Conservation (phyloP, 495 filamentous ascomycete species). For the Parathielavia appendiculata region DNA sequence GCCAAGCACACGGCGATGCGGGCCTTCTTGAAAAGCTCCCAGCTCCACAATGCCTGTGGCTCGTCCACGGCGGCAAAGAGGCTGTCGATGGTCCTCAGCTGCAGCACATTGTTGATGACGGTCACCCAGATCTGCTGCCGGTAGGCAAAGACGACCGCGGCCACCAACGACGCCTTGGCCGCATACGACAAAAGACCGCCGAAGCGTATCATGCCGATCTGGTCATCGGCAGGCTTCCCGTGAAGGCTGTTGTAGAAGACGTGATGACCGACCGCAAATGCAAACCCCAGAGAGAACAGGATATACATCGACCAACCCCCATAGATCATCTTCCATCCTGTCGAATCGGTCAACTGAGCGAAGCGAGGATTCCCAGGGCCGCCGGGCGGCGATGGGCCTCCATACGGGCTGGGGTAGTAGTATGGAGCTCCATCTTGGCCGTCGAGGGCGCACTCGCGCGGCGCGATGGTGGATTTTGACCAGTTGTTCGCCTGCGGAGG, state of each 20-base stretch:
- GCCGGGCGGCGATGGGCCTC: neutral
- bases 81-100: conserved; percentile 30
- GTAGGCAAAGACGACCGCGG: conserved; percentile 29
- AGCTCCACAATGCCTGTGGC: conserved; percentile 28
- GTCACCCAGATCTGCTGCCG: conserved; percentile 31
- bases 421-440: neutral
- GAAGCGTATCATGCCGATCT: conserved; percentile 28
- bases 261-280: conserved; percentile 25
- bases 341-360: neutral
- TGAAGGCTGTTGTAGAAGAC: conserved; percentile 23
- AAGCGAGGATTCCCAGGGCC: neutral
- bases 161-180: conserved; percentile 24
- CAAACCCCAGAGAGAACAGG: conserved; percentile 21
- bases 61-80: conserved; percentile 34
- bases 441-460: neutral
- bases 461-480: neutral
- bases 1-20: conserved; percentile 32
- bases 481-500: neutral
- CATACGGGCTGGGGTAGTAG: conserved; percentile 1
- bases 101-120: conserved; percentile 21
- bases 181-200: conserved; percentile 27
- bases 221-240: conserved; percentile 25
- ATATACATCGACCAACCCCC: conserved; percentile 26
- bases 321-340: conserved; percentile 17
- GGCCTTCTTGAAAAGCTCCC: conserved; percentile 32